Base-by-base conservation (phyloP, 768 basidiomycete genomes). In the Suillus decipiens region DNA sequence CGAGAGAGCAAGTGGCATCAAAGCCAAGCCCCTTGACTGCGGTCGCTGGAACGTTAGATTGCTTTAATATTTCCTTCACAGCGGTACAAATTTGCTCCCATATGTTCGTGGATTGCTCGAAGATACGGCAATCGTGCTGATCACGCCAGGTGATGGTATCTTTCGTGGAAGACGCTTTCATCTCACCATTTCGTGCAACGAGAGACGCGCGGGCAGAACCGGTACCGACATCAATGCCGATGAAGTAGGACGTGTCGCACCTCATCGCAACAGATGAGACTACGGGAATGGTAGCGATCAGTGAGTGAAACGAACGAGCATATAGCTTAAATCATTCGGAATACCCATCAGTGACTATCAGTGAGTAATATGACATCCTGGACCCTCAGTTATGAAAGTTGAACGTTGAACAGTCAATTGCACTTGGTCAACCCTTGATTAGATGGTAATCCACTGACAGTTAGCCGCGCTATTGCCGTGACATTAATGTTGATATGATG, bases 1-100 rank as follows among this genome's bases (percentile, higher is more conserved):
- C 95, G 47, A 99, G 81, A 0, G 95, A 97, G 77, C 97, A 99
- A 0, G 97, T 99, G 54, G 96, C 96, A 75, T 98, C 96, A 74
- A 96, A 95, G 15, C 95, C 94, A 51, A 98, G 70, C 1, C 97
- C 97, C 70, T 90, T 93, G 62, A 99, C 88, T 5, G 80, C 76
- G 3, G 77, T 73, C 11, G 89, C 83, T 36, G 81, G 67, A 34
- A 93, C 75, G 3, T 82, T 77, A 0, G 89, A 82, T 36, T 82
- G 77, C 10, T 80, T 64, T 31, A 99, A 77, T 59, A 93, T 89
- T 5, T 81, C 82, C 69, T 81, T 85, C 63, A 92, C 81, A 37
- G 86, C 84, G 60, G 73, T 77, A 48, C 84, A 83, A 62, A 94
- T 88, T 59, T 84, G 82, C 9, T 77, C 73, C 96, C 94, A 96